Evolutionary conservation across 129 eudicot species (phyloP).

Genomic region (Helichrysum umbraculigerum): DNA sequence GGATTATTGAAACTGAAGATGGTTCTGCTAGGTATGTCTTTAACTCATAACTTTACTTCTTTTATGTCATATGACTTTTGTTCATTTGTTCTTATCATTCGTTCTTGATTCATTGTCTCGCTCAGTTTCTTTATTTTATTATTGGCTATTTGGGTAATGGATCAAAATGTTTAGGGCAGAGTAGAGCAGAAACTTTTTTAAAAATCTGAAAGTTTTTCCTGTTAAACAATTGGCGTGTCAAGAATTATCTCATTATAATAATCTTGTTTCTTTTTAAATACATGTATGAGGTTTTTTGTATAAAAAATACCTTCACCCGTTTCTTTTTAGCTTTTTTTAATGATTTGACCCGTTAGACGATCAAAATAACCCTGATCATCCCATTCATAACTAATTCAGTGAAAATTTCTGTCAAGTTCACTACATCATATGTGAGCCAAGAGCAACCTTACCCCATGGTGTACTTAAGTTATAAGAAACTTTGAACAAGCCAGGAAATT

Average conservation of each 20-base stretch:
- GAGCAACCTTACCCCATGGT: neutral
- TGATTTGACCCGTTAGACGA: neutral
- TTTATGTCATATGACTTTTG: neutral
- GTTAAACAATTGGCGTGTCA: too few species aligned
- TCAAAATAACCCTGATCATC: neutral
- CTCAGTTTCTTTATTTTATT: neutral
- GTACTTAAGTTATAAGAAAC: neutral
- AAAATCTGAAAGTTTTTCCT: neutral
- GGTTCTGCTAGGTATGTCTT: conserved; percentile 88
- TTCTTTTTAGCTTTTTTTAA: neutral
- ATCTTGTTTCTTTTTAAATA: too few species aligned
- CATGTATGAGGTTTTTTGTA: neutral
- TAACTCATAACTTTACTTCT: neutral
- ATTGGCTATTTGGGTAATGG: neutral
- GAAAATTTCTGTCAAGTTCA: neutral
- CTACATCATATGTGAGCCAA: neutral
- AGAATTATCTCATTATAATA: too few species aligned
- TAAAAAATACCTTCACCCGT: neutral
- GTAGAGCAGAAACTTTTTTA: neutral
- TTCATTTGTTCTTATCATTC: neutral
- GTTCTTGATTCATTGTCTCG: neutral
- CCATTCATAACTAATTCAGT: neutral
- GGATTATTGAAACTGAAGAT: conserved; percentile 67
- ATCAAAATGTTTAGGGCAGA: neutral
- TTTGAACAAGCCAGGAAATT: neutral